Conservation (phyloP, 768 basidiomycete species). For the Amanita brunnescens region DNA sequence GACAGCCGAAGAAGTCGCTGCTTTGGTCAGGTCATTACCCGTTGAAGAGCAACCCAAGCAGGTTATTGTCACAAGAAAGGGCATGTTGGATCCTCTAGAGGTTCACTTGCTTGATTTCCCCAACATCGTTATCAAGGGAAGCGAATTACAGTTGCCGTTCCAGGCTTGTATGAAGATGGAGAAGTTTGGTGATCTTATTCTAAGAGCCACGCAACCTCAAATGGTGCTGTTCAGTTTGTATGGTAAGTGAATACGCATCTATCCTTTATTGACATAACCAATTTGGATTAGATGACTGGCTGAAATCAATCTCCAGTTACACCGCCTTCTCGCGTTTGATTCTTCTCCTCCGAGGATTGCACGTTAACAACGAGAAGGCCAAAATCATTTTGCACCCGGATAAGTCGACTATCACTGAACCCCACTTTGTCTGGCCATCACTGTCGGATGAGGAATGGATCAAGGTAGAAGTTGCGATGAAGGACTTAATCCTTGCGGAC, state of each 20-base stretch:
- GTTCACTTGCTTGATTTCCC: constrained; percentile 99
- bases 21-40: constrained; percentile 92
- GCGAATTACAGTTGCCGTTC: constrained; percentile 96
- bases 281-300: constrained; percentile 74
- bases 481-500: constrained; percentile 94
- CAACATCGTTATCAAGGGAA: constrained; percentile 99
- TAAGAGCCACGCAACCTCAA: constrained; percentile 96
- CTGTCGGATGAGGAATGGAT: constrained; percentile 95
- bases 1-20: constrained; percentile 99
- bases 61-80: constrained; percentile 98
- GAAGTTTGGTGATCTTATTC: constrained; percentile 96
- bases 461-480: constrained; percentile 97
- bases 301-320: constrained; percentile 97
- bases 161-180: constrained; percentile 99
- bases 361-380: constrained; percentile 99
- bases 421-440: constrained; percentile 97
- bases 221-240: constrained; percentile 99
- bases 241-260: constrained; percentile 31
- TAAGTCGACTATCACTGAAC: constrained; percentile 93
- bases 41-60: constrained; percentile 99
- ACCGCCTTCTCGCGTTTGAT: constrained; percentile 98
- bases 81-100: constrained; percentile 97
- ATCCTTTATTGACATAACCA: constrained; percentile 2
- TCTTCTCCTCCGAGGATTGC: constrained; percentile 90
- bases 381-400: constrained; percentile 98